A percentile compares a stretch with the other conserved stretches of the same genome.
phyloP scores from a whole-genome alignment of 495 filamentous ascomycete genomes.

The Neurospora sp. region DNA sequence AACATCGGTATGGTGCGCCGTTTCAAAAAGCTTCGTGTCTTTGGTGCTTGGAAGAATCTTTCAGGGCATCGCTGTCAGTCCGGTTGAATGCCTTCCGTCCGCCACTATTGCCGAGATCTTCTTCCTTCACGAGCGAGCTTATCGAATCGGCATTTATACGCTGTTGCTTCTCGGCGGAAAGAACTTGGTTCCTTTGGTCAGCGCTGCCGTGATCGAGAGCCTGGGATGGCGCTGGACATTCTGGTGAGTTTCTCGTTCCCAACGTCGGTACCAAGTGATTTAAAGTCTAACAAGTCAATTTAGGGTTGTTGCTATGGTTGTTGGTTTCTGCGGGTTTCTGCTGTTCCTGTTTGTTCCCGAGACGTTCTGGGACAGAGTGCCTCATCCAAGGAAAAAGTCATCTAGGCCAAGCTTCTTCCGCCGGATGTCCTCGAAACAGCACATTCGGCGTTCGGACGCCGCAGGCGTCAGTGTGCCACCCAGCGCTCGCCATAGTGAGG shows the following conservation, averaged over 20 bases:
- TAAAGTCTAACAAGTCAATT: constrained; percentile 13
- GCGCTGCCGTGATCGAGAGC: constrained; percentile 71
- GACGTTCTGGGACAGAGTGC: constrained; percentile 91
- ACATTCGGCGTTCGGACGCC: neutral
- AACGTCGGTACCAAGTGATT: neutral
- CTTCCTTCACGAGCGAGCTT: constrained; percentile 90
- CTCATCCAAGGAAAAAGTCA: constrained; percentile 40
- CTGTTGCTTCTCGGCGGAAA: constrained; percentile 83
- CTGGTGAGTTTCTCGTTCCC: constrained; percentile 44
- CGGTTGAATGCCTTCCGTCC: constrained; percentile 89
- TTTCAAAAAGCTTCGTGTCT: constrained; percentile 68
- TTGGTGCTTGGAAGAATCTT: constrained; percentile 76
- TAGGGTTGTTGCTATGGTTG: constrained; percentile 78
- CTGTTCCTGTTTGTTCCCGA: constrained; percentile 91
- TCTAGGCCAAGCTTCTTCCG: constrained; percentile 29
- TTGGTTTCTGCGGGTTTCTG: constrained; percentile 59
- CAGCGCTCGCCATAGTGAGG: neutral
- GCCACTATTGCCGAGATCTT: constrained; percentile 96
- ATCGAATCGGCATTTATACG: constrained; percentile 92
- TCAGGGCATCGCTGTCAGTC: constrained; percentile 77
- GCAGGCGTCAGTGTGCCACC: neutral
- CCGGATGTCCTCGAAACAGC: constrained; percentile 26
- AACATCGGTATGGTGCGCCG: constrained; percentile 78
- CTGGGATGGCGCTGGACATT: constrained; percentile 89
- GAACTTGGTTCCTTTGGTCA: constrained; percentile 81